These are phyloP conservation scores for Parietaria judaica DNA, from an alignment of 306 rosid genomes.

Conservation along the genomic window DNA sequence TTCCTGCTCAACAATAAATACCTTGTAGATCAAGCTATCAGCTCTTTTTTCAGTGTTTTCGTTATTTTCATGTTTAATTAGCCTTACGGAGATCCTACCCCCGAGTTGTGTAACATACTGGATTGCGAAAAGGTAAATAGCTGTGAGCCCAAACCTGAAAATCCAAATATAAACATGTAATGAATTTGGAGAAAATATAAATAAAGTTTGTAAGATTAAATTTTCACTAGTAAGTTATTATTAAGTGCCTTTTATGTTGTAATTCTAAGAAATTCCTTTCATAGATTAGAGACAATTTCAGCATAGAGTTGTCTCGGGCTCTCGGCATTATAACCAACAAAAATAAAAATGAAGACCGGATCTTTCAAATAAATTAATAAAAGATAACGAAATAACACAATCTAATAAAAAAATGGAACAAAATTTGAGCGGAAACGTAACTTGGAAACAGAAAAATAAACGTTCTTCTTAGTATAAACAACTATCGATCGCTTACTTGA, in stretches of 20 bases:
- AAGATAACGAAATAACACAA: no score
- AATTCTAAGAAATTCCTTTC: no score
- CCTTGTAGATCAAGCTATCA: constrained; percentile 98
- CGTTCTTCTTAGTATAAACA: neutral
- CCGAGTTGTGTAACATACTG: constrained; percentile 72
- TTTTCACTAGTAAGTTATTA: no score
- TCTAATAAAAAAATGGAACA: neutral
- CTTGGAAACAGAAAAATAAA: neutral
- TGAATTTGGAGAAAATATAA: constrained; percentile 4
- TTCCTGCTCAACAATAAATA: constrained; percentile 15
- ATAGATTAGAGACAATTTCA: no score
- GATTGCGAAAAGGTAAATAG: constrained; percentile 66
- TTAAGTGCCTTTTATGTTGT: no score
- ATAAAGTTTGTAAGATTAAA: neutral
- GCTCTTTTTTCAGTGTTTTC: constrained; percentile 76
- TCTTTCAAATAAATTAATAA: neutral
- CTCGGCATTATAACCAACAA: neutral
- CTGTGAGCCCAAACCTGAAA: constrained; percentile 84
- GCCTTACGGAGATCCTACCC: constrained; percentile 71
- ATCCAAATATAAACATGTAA: constrained; percentile 16
- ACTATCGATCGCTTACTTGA: constrained; percentile 54
- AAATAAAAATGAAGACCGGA: neutral
- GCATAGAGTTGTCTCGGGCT: no score
- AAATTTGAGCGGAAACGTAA: neutral
- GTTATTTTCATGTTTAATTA: constrained; percentile 71